Evolutionary conservation across 2,329 filamentous ascomycete genomes (phyloP), one percentile per base, ranked within the genome.

Genomic region (Diatrype stigma): DNA sequence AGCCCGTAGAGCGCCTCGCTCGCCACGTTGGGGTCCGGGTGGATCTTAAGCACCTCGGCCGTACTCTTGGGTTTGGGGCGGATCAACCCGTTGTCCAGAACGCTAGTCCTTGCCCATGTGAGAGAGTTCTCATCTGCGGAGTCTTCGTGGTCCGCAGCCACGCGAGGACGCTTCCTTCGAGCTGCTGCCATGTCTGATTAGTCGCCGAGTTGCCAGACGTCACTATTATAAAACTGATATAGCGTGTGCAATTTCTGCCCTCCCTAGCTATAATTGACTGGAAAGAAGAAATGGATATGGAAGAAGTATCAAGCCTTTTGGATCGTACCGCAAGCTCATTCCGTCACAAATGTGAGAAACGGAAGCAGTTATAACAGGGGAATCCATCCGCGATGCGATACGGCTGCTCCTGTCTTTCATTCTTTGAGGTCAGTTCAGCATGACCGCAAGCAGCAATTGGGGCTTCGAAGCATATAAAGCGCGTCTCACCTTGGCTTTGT

Each of bases 21-120:
- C 2, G 56, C 30, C 11, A 12, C 47, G 12, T 6, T 8, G 1
- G 55, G 51, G 10, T 23, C 11, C 1, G 44, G 46, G 6, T 50
- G 4, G 7, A 4, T 19, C 2, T 37, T 21, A 14, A 14, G 16
- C 11, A 54, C 16, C 1, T 5, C 2, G n/a, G 21, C 21, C 34
- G 11, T 47, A 11, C 21, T 45, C 10, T 1, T 8, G 12, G 47
- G 45, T 16, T 56, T 52, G 11, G 44, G 23, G 23, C 44, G 49
- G 21, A 57, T 57, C 19, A 57, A 30, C 16, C 56, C 53, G 22
- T 58, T 58, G 21, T 50, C 51, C 26, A 56, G 51, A 8, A 56
- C 42, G 21, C 16, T 1, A 10, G 21, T 19, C 11, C 40, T 5
- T 17, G 40, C 10, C 40, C 40, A 42, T 12, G 14, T 10, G 7